A percentile compares a stretch with the other conserved stretches of the same genome.
Conservation (phyloP, 306 rosid species). For the Hippophae rhamnoides region DNA sequence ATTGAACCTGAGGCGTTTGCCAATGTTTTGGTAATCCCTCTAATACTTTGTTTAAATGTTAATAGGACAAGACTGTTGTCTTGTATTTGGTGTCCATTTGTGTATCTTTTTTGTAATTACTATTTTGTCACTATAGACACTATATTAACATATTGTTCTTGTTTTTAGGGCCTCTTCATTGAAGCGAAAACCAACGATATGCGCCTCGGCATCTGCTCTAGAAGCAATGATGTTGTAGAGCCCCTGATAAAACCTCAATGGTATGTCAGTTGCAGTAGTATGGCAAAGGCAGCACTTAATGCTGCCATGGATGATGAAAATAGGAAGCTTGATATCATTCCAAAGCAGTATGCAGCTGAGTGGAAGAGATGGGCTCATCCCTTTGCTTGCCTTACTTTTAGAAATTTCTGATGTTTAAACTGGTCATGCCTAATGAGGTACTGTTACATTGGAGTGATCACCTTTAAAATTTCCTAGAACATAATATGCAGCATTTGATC, state of each 20-base stretch:
- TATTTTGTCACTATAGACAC: not conserved
- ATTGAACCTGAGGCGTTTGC: no score
- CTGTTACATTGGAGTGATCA: no score
- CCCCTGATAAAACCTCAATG: constrained; percentile 94
- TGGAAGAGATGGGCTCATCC: constrained; percentile 53
- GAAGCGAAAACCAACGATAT: constrained; percentile 83
- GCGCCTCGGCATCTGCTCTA: constrained; percentile 89
- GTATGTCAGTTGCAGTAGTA: constrained; percentile 63
- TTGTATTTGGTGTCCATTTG: constrained; percentile 2
- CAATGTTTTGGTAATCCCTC: no score
- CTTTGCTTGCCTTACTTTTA: not conserved
- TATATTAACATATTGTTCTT: constrained; percentile 22
- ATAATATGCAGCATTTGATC: not conserved
- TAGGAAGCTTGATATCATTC: constrained; percentile 54
- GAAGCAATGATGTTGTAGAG: constrained; percentile 89
- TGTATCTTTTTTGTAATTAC: not conserved
- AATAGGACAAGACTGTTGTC: not conserved
- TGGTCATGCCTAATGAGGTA: no score
- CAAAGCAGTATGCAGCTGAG: constrained; percentile 78
- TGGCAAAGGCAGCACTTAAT: constrained; percentile 66
- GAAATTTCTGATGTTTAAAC: not conserved
- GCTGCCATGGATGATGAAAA: constrained; percentile 63
- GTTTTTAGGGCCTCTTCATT: constrained; percentile 62
- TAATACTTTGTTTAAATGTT: not conserved
- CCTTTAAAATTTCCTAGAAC: not conserved